Evolutionary conservation across 441 rosid genomes (phyloP).

Genomic region (Gossypium schwendimanii): DNA sequence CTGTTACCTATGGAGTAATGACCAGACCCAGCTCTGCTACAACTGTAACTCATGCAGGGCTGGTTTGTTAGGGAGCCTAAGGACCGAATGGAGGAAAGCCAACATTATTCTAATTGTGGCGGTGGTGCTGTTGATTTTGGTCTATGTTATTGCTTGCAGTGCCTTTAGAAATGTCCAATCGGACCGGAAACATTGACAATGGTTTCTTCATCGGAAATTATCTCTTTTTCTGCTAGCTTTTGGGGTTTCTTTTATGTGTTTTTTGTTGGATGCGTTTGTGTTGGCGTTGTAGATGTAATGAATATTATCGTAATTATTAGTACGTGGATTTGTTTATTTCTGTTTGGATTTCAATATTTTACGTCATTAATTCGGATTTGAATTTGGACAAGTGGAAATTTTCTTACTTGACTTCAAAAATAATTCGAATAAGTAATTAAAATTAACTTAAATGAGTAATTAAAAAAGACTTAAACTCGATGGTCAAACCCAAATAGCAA

Average conservation of each 20-base stretch:
- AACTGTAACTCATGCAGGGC: constrained; percentile 59
- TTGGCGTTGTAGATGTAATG: not conserved
- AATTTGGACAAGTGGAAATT: no score
- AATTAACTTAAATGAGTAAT: not conserved
- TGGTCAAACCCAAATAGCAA: not conserved
- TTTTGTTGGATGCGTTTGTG: not conserved
- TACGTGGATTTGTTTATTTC: not conserved
- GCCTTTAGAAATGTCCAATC: constrained; percentile 88
- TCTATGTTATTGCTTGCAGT: constrained; percentile 74
- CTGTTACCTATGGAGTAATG: constrained; percentile 60
- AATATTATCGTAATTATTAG: not conserved
- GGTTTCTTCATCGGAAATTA: no score
- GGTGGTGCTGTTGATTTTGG: constrained; percentile 68
- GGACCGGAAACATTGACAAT: constrained; percentile 54
- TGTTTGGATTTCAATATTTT: no score
- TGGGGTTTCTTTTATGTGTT: not conserved
- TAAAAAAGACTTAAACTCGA: not conserved
- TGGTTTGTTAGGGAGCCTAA: constrained; percentile 50
- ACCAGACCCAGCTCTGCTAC: constrained; percentile 58
- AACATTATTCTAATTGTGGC: constrained; percentile 68
- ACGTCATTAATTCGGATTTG: no score
- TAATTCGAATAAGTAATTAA: not conserved
- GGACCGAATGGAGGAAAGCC: constrained; percentile 64
- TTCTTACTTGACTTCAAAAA: not conserved
- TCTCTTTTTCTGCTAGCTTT: not conserved